Evolutionary conservation across 345 rosid genomes (phyloP).

Genomic region (Salix dunnii): DNA sequence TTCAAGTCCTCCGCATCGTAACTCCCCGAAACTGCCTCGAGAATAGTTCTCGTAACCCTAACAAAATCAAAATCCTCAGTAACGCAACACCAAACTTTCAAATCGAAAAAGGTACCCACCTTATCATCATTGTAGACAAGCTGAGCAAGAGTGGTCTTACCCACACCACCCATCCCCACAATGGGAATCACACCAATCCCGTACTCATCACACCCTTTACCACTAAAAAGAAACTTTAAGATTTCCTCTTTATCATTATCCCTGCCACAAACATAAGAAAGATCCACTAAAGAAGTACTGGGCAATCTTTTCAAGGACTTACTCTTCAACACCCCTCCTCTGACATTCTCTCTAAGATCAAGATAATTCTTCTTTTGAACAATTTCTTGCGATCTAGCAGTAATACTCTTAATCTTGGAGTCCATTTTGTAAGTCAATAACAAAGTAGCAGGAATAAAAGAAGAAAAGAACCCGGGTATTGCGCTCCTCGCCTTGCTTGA

Average conservation of each 20-base stretch:
- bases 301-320: conserved; percentile 2
- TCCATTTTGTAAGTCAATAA: background rate
- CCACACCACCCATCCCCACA: background rate
- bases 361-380: background rate
- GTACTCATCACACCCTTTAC: background rate
- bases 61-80: conserved; percentile 31
- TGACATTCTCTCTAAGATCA: conserved; percentile 7
- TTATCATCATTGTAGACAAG: conserved; percentile 1
- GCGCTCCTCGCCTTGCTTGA: background rate
- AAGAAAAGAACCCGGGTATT: background rate
- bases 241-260: conserved; percentile 22
- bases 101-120: background rate
- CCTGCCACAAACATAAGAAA: conserved; percentile 27
- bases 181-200: background rate
- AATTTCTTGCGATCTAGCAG: conserved; percentile 10
- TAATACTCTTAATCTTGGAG: background rate
- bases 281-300: conserved; percentile 8
- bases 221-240: background rate
- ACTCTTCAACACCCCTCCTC: background rate
- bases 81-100: conserved; percentile 33
- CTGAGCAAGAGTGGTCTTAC: conserved; percentile 1
- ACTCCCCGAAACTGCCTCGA: conserved; percentile 1
- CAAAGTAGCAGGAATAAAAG: background rate
- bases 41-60: conserved; percentile 6
- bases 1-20: background rate